Evolutionary conservation across 129 eudicot genomes (phyloP).

Genomic region (Lonicera japonica): DNA sequence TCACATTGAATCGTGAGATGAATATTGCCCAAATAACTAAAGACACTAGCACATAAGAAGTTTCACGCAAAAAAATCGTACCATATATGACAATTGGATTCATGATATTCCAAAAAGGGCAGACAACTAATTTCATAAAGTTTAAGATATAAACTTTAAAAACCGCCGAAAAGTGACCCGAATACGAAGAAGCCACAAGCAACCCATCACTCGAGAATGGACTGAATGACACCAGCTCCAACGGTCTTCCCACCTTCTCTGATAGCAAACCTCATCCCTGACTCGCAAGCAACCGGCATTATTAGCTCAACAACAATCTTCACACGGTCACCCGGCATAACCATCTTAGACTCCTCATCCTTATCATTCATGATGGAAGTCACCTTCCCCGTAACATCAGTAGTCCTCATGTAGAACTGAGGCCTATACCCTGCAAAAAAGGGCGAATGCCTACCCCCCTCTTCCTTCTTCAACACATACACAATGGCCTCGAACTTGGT

Average conservation of each 20-base stretch:
- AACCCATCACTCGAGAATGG: slow-evolving; percentile 54
- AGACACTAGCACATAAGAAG: slow-evolving; percentile 19
- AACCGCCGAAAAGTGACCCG: slow-evolving; percentile 20
- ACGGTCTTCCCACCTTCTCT: slow-evolving; percentile 99
- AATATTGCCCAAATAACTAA: slow-evolving; percentile 28
- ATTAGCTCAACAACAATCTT: slow-evolving; percentile 86
- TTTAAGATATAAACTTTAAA: slow-evolving; percentile 20
- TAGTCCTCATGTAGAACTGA: slow-evolving; percentile 91
- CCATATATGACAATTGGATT: slow-evolving; percentile 33
- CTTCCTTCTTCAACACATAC: slow-evolving; percentile 87
- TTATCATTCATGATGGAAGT: slow-evolving; percentile 65
- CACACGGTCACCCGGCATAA: slow-evolving; percentile 96
- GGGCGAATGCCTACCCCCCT: slow-evolving; percentile 91
- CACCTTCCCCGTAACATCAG: slow-evolving; percentile 85
- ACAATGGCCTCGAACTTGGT: slow-evolving; percentile 73
- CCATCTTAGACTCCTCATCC: slow-evolving; percentile 88
- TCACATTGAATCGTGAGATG: slow-evolving; percentile 11
- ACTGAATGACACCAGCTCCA: slow-evolving; percentile 86
- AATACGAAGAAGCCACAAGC: neutral
- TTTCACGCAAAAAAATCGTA: slow-evolving; percentile 9
- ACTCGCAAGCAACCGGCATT: slow-evolving; percentile 77
- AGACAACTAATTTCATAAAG: slow-evolving; percentile 37
- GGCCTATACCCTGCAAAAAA: slow-evolving; percentile 85
- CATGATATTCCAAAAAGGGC: slow-evolving; percentile 19
- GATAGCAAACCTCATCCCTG: slow-evolving; percentile 92